These are phyloP conservation scores for Diddensiella caesifluorescens DNA, from an alignment of 805 yeast genomes.

Conservation along the genomic window DNA sequence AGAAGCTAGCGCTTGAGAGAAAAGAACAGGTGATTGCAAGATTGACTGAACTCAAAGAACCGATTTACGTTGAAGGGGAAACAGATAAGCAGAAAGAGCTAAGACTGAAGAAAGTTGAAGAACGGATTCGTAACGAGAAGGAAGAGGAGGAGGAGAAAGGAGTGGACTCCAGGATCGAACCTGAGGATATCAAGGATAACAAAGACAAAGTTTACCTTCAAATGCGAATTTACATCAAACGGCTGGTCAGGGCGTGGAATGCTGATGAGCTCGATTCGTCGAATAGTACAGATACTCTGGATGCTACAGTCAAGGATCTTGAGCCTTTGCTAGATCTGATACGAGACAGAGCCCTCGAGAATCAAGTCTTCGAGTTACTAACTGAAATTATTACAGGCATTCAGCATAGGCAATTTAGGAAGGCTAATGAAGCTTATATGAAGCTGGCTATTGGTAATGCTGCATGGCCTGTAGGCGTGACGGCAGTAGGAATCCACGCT, in stretches of 20 bases:
- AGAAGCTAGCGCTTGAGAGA: constrained; percentile 17
- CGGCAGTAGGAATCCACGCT: constrained; percentile 73
- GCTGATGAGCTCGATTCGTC: constrained; percentile 11
- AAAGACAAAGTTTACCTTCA: constrained; percentile 35
- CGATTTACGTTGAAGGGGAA: constrained; percentile 24
- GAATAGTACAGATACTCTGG: constrained; percentile 30
- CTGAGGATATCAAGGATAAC: constrained; percentile 35
- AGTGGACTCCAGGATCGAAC: constrained; percentile 21
- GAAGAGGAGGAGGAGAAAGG: constrained; percentile 25
- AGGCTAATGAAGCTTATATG: constrained; percentile 65
- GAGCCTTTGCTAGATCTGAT: constrained; percentile 52
- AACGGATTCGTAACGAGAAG: constrained; percentile 28
- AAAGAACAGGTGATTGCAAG: constrained; percentile 26
- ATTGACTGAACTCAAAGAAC: constrained; percentile 26
- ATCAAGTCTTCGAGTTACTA: constrained; percentile 47
- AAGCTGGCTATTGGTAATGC: constrained; percentile 78
- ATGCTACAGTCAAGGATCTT: constrained; percentile 46
- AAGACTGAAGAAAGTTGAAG: constrained; percentile 14
- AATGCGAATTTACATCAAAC: constrained; percentile 44
- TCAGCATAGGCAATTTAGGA: constrained; percentile 47
- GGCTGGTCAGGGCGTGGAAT: constrained; percentile 38
- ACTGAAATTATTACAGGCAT: constrained; percentile 54
- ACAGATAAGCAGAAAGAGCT: constrained; percentile 17
- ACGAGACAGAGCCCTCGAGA: constrained; percentile 38
- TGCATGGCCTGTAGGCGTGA: constrained; percentile 89